phyloP scores from a whole-genome alignment of 768 basidiomycete species.

The Mycena vitilis region DNA sequence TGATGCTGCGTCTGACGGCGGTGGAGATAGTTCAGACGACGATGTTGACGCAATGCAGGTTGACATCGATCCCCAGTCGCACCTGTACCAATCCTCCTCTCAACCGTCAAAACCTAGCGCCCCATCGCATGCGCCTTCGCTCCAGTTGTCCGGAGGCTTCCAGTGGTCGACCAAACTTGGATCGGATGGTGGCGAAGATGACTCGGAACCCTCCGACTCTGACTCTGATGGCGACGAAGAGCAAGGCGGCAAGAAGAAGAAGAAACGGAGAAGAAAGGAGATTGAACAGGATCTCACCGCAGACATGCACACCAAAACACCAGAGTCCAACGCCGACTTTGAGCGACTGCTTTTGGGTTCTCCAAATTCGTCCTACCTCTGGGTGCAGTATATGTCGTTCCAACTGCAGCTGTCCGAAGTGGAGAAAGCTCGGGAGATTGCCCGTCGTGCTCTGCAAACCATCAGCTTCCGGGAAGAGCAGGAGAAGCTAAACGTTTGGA shows the following conservation, averaged over 20 bases:
- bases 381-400: constrained; percentile 99
- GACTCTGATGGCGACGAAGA: constrained; percentile 63
- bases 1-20: constrained; percentile 44
- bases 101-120: constrained; percentile 29
- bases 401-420: constrained; percentile 96
- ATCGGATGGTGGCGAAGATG: constrained; percentile 53
- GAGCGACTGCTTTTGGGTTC: constrained; percentile 93
- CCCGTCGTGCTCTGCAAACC: constrained; percentile 81
- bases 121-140: constrained; percentile 46
- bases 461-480: constrained; percentile 97
- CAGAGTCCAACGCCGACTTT: constrained; percentile 94
- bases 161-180: constrained; percentile 69
- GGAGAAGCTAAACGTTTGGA: constrained; percentile 97
- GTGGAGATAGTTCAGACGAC: constrained; percentile 41
- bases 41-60: constrained; percentile 58
- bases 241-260: constrained; percentile 64
- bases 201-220: constrained; percentile 53
- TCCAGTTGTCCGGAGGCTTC: constrained; percentile 72
- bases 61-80: constrained; percentile 52
- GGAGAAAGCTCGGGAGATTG: constrained; percentile 93
- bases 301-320: constrained; percentile 85
- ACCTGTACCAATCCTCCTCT: constrained; percentile 37
- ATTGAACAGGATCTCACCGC: constrained; percentile 86
- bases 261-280: constrained; percentile 74
- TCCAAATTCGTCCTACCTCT: constrained; percentile 96